phyloP scores from a whole-genome alignment of 805 yeast species.

The Pichia deserticola region DNA sequence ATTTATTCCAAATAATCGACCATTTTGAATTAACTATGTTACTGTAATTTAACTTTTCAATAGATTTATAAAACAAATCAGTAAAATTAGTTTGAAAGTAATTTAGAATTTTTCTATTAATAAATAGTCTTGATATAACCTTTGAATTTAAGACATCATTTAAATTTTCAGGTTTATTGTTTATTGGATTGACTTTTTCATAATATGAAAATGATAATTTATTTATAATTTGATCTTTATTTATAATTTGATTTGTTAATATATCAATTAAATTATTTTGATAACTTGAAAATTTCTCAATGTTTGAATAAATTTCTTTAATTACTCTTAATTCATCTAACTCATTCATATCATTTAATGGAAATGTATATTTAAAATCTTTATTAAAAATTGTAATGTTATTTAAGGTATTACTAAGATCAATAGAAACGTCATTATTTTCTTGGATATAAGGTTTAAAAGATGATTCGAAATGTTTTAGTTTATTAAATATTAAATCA shows the following conservation, averaged over 20 bases:
- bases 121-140: not conserved
- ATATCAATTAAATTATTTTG: not conserved
- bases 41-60: not conserved
- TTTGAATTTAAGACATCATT: not conserved
- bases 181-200: not conserved
- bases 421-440: not conserved
- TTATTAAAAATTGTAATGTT: not conserved
- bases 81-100: not conserved
- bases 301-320: not conserved
- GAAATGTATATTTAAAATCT: not conserved
- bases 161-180: not conserved
- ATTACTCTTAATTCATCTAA: not conserved
- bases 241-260: not conserved
- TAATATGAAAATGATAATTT: constrained; percentile 3
- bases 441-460: not conserved
- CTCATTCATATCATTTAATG: not conserved
- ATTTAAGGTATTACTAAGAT: not conserved
- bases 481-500: not conserved
- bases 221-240: constrained; percentile 1
- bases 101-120: not conserved
- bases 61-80: not conserved
- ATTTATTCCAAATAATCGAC: not conserved
- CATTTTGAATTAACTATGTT: not conserved
- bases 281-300: not conserved
- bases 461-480: not conserved